Evolutionary conservation across 106 monocot genomes (phyloP), one percentile per base, ranked within the genome.

Genomic region (Dendrobium huoshanense): DNA sequence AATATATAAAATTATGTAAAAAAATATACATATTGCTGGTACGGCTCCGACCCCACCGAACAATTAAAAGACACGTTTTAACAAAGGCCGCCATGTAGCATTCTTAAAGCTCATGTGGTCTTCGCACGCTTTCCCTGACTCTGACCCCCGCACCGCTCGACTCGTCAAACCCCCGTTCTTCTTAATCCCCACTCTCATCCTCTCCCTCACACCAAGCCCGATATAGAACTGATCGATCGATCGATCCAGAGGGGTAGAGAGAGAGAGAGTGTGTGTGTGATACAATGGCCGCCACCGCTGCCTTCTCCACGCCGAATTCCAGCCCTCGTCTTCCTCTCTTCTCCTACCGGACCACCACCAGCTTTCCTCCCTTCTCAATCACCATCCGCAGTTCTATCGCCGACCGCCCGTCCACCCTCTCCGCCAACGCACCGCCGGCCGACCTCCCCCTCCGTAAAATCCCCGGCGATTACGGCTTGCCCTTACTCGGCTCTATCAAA

Each of bases 381-480:
- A 3, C 74, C 19, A 74, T 74, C 13, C 78, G 78, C 40, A 13
- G 18, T 7, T 44, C 65, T 22, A 67, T 59, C 78, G 41, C 79
- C 79, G 44, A 24, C n/a, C 43, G 6, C 22, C 24, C 64, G 20
- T 4, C 67, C n/a, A 33, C 83, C 42, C 15, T 67, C 67, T 10
- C 55, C 41, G 17, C 72, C 64, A 41, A 9, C 42, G 24, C 54
- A 22, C 40, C 65, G 3, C 2, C 77, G 24, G 61, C 59, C 2
- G 24, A 67, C 0, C 82, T 82, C 9, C 88, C 88, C 9, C 6
- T 88, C 42, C 83, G 86, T 17, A 72, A 84, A 65, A 77, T 90
- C 51, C 90, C 90, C 22, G 90, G 90, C 37, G 79, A 82, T 83
- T 84, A 88, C 67, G 90, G 90, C 29, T 77, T 86, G n/a, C 90